Evolutionary conservation across 2,329 filamentous ascomycete genomes (phyloP).

Genomic region (Zasmidium citrigriseum): DNA sequence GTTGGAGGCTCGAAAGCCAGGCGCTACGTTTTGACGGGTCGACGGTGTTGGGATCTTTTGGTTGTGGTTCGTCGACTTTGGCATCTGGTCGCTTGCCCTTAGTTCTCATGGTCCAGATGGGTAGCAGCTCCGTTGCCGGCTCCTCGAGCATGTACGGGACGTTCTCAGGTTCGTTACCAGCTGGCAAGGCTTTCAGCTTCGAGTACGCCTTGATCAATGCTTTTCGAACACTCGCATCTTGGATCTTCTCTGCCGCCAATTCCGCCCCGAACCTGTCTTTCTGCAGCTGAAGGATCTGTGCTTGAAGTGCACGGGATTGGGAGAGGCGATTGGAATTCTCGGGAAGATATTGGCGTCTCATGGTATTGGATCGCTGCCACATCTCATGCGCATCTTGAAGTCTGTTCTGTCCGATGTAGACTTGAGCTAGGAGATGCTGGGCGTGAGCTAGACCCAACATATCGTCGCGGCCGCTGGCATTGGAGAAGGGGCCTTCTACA

Average conservation of each 20-base stretch:
- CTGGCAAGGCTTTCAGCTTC: neutral
- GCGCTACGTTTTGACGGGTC: neutral
- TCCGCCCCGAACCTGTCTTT: neutral
- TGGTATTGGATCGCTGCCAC: slow-evolving; percentile 5
- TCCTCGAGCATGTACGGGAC: neutral
- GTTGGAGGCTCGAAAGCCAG: neutral
- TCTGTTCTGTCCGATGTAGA: slow-evolving; percentile 4
- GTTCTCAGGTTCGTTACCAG: neutral
- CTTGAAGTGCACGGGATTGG: slow-evolving; percentile 5
- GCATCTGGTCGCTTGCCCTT: neutral
- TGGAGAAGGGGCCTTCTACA: neutral
- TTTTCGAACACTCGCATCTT: neutral
- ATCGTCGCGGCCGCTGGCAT: neutral
- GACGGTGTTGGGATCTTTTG: neutral
- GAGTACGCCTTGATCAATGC: slow-evolving; percentile 1
- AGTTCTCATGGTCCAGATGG: slow-evolving; percentile 11
- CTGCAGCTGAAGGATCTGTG: neutral
- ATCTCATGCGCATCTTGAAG: slow-evolving; percentile 1
- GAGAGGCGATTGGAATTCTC: neutral
- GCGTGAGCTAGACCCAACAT: slow-evolving; percentile 7
- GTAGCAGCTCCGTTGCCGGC: slow-evolving; percentile 6
- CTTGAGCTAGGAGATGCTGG: slow-evolving; percentile 10
- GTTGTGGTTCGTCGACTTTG: neutral
- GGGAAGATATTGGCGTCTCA: neutral
- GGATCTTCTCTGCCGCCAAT: neutral